Percentiles rank a stretch among this genome's conserved stretches.
Conservation (phyloP, 2,329 filamentous ascomycete species). For the Passalora sequoiae region DNA sequence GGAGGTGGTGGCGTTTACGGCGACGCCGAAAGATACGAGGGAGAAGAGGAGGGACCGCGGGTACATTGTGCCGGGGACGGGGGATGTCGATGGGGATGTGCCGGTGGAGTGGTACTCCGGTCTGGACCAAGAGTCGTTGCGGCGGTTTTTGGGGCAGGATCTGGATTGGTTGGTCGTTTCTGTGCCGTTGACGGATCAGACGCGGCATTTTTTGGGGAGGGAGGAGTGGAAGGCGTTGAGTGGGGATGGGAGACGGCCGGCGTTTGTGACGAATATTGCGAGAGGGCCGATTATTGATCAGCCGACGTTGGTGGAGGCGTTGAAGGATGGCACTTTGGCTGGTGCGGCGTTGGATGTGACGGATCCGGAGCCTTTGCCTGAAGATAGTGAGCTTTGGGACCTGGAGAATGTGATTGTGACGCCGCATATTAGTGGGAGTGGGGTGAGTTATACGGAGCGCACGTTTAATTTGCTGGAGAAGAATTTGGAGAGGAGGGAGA, state of each 20-base stretch:
- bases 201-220: slow-evolving; percentile 50
- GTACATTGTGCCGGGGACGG: slow-evolving; percentile 64
- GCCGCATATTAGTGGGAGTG: slow-evolving; percentile 58
- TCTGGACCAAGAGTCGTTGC: slow-evolving; percentile 47
- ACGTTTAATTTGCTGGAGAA: slow-evolving; percentile 54
- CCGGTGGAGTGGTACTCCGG: slow-evolving; percentile 56
- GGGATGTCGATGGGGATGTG: slow-evolving; percentile 52
- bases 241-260: slow-evolving; percentile 27
- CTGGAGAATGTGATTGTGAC: slow-evolving; percentile 65
- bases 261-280: slow-evolving; percentile 65
- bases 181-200: slow-evolving; percentile 53
- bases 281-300: slow-evolving; percentile 61
- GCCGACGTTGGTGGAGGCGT: slow-evolving; percentile 57
- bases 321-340: slow-evolving; percentile 51
- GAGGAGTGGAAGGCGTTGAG: slow-evolving; percentile 46
- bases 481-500: slow-evolving; percentile 52
- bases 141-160: slow-evolving; percentile 51
- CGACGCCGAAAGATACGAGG: slow-evolving; percentile 61
- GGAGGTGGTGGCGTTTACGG: slow-evolving; percentile 69
- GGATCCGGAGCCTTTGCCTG: slow-evolving; percentile 70
- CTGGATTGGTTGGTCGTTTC: slow-evolving; percentile 55
- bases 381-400: slow-evolving; percentile 63
- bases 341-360: slow-evolving; percentile 75
- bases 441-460: slow-evolving; percentile 52
- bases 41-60: slow-evolving; percentile 59